Conservation (phyloP, 169 alveolate species). For the Neospora caninum region DNA sequence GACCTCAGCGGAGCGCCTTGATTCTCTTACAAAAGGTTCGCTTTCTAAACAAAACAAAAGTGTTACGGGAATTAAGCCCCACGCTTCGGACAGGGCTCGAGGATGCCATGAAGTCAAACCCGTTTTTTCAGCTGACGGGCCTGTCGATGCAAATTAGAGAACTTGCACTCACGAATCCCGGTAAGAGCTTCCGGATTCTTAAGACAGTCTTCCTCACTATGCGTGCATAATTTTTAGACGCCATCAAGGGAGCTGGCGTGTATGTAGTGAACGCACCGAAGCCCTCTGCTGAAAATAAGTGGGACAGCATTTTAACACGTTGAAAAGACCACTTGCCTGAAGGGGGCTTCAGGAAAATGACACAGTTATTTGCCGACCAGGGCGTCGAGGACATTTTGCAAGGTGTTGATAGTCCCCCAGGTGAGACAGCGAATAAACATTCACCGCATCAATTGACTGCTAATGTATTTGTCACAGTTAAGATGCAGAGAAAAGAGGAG, state of each 20-base stretch:
- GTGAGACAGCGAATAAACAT: neutral
- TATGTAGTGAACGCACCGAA: conserved; percentile 50
- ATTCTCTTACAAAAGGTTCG: conserved; percentile 1
- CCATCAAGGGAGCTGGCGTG: conserved; percentile 56
- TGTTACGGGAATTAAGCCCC: neutral
- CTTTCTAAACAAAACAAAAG: neutral
- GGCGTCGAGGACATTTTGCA: conserved; percentile 52
- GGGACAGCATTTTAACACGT: neutral
- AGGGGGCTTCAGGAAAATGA: neutral
- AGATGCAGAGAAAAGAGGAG: conserved; percentile 38
- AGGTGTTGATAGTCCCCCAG: conserved; percentile 64
- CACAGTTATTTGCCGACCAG: neutral
- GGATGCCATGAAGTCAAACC: conserved; percentile 50
- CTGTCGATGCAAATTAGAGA: conserved; percentile 54
- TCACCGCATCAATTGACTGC: neutral
- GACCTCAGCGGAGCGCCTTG: conserved; percentile 18
- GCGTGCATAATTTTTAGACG: neutral
- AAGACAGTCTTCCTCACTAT: neutral
- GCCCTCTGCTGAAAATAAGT: conserved; percentile 25
- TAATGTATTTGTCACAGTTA: neutral
- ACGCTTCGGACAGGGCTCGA: conserved; percentile 33
- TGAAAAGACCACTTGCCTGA: neutral
- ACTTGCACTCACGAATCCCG: conserved; percentile 56
- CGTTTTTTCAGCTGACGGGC: conserved; percentile 61
- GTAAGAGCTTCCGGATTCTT: neutral